These are phyloP conservation scores for Amaranthus tricolor DNA, from an alignment of 179 eudicot species.

Conservation along the genomic window DNA sequence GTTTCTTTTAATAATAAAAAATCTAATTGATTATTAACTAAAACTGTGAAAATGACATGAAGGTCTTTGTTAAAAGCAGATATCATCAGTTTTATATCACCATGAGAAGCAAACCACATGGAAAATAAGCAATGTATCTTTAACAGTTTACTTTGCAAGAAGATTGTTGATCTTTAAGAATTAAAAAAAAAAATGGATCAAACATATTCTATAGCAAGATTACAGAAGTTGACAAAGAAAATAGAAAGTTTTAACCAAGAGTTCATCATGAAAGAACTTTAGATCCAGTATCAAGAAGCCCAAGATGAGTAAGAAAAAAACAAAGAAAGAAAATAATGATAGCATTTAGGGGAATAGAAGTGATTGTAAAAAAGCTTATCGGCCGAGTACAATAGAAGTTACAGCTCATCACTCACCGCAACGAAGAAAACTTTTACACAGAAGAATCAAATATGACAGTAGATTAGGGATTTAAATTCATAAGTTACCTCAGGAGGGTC, in stretches of 20 bases:
- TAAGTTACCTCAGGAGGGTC: slow-evolving; percentile 76
- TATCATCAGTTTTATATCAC: too few species aligned
- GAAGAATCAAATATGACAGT: background rate
- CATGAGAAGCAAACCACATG: too few species aligned
- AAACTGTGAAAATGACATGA: background rate
- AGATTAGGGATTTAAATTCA: background rate
- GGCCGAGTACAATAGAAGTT: background rate
- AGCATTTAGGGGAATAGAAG: background rate
- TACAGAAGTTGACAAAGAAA: background rate
- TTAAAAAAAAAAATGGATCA: background rate
- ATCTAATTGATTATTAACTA: background rate
- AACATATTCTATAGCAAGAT: background rate
- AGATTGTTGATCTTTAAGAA: too few species aligned
- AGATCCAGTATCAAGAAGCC: background rate
- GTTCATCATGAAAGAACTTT: too few species aligned
- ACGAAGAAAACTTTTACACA: background rate
- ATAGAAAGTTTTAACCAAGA: background rate
- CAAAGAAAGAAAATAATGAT: background rate
- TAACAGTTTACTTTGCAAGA: too few species aligned
- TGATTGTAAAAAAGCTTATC: background rate
- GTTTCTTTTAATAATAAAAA: background rate
- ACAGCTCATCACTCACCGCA: background rate
- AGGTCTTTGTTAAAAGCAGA: too few species aligned
- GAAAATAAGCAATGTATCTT: too few species aligned
- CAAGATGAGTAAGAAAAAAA: background rate